Conservation (phyloP, 306 rosid genomes). For the Inga oerstediana region DNA sequence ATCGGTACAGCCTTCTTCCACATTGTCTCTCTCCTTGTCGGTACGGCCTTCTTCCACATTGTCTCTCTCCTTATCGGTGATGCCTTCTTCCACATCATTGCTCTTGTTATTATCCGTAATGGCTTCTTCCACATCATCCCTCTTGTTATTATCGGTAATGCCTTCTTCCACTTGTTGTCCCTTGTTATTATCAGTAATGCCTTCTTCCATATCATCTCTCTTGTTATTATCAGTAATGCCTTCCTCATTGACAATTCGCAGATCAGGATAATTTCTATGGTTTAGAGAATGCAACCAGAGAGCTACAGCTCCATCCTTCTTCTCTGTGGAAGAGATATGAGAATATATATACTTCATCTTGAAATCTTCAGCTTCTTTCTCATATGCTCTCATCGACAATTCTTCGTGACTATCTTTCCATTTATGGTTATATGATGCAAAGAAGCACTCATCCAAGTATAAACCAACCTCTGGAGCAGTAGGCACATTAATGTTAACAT, state of each 20-base stretch:
- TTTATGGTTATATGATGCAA: constrained; percentile 82
- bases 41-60: too few relatives aligned
- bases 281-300: constrained; percentile 94
- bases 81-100: too few relatives aligned
- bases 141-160: too few relatives aligned
- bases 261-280: constrained; percentile 86
- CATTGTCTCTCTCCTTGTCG: too few relatives aligned
- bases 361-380: constrained; percentile 78
- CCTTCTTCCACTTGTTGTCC: constrained; percentile 30
- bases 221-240: constrained; percentile 9
- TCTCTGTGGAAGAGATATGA: constrained; percentile 77
- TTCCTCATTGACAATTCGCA: constrained; percentile 40
- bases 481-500: constrained; percentile 78
- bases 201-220: constrained; percentile 23
- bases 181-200: neutral
- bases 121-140: too few relatives aligned
- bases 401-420: constrained; percentile 95
- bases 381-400: constrained; percentile 74
- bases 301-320: constrained; percentile 82
- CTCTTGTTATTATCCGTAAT: too few relatives aligned
- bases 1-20: too few relatives aligned
- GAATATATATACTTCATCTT: constrained; percentile 81
- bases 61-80: too few relatives aligned
- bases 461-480: constrained; percentile 98
- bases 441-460: constrained; percentile 88